Base-by-base conservation (phyloP, 768 basidiomycete genomes). In the Boletus bicolor region DNA sequence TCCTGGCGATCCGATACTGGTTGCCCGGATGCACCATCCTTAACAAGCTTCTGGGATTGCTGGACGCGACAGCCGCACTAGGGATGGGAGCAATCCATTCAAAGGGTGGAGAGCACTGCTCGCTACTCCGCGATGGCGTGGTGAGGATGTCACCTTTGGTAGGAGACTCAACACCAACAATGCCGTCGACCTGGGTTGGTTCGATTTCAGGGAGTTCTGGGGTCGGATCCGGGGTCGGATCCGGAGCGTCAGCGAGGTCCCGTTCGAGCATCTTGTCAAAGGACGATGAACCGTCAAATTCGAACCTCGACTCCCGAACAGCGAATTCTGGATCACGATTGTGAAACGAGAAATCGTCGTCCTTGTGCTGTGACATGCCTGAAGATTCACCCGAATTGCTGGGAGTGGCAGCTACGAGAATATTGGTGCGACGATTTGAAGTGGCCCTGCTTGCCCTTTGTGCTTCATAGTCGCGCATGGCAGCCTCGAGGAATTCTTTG, bases 391-490 rank as follows among this genome's bases (percentile, higher is more conserved):
- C 73, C 0, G 79, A 79, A 48, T 73, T 61, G 11, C 68, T 72
- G 17, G 85, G 85, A 44, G 85, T 86, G 37, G 79, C 72, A 46
- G 72, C 79, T 2, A 84, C 83, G n/a, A 84, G 73, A 38, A 77
- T 47, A 10, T 58, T 68, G 44, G 56, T 44, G 36, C 32, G 62
- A 60, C 46, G 41, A 37, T 44, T 51, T 34, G 60, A 51, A 38
- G 48, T 39, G 17, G 53, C 34, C 47, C 50, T 51, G 43, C 42
- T 63, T 43, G 64, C 58, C 48, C 51, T 63, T 55, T 56, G 56
- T 26, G 51, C 61, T 3, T 68, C 71, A 43, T 72, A 71, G 44
- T 61, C 32, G 56, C 59, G 63, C 60, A 67, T 65, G 24, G 63
- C 59, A 41, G 34, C 51, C 30, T 58, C 67, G 36, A 71, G 38